Evolutionary conservation across 129 eudicot genomes (phyloP), one percentile per base, ranked within the genome.

Genomic region (Ambrosia artemisiifolia): DNA sequence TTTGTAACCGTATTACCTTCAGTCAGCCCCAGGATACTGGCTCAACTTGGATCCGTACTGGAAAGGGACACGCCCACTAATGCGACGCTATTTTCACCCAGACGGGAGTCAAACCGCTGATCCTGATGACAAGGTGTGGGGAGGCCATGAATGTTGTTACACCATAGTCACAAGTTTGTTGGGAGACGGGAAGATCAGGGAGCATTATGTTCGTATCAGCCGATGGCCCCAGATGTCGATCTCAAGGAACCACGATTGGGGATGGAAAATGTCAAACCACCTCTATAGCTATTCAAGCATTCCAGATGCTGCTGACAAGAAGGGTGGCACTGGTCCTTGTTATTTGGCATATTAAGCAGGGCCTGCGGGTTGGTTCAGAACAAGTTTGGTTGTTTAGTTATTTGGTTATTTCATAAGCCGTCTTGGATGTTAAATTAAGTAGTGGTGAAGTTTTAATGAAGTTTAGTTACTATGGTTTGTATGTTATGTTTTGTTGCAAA

Each of bases 101-200:
- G 98, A 92, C 59, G 98, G 95, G 18, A 89, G 89, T 81, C 83
- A 80, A 67, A 86, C 91, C 24, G 95, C 95, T 12, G 98, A 89
- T 50, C 77, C 83, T 3, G 91, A 70, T 24, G 98, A 92, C 80
- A 67, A 3, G 50, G 91, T 92, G 32, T 89, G 96, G 98, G 98
- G 97, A 11, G 98, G 96, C 7, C 96, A 92, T 4, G 96, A 88
- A 74, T 77, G 86, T 12, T 81, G 95, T 76, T 92, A 85, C 75
- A 79, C 89, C 19, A 56, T 85, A 0, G 88, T 92, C 38, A 89
- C 98, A 47, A 82, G 94, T 46, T 73, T 86, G 6, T 54, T 81
- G 57, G 86, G 63, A 7, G 82, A 83, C 35, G 90, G 95, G 44
- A 81, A 79, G 73, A 87, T 92, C 4, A 79, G 97, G 77, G 84